Conservation (phyloP, 305 asterid genomes). For the Solanum hybrid region DNA sequence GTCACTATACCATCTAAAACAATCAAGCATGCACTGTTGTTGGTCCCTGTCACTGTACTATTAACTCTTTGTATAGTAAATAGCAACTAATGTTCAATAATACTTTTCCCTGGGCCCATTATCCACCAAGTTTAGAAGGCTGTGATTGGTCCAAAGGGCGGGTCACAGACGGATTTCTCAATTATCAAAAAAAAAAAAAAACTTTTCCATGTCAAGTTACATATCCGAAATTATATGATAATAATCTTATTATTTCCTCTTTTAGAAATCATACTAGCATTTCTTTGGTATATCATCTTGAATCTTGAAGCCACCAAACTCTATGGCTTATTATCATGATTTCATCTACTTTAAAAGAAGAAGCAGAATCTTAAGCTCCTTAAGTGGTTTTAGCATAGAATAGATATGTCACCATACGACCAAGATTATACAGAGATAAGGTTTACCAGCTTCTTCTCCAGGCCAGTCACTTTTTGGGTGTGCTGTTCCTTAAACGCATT, state of each 20-base stretch:
- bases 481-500: slow-evolving; percentile 41
- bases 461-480: slow-evolving; percentile 25
- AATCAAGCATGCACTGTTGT: too few species aligned
- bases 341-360: background rate
- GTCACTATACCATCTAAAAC: too few species aligned
- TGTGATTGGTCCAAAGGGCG: too few species aligned
- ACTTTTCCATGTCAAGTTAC: background rate
- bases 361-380: background rate
- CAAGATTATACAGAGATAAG: background rate
- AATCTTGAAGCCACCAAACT: background rate
- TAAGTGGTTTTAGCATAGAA: background rate
- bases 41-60: too few species aligned
- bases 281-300: background rate
- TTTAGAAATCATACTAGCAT: background rate
- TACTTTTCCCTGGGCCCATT: background rate
- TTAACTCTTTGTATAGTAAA: background rate
- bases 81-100: background rate
- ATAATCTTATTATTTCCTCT: background rate
- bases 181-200: too few species aligned
- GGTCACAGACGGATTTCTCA: too few species aligned
- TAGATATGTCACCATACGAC: background rate
- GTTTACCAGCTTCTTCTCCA: slow-evolving; percentile 60
- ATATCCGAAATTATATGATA: background rate
- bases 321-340: background rate
- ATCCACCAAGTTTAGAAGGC: too few species aligned